phyloP scores from a whole-genome alignment of 495 filamentous ascomycete species.

The Penicillium mononematosum region DNA sequence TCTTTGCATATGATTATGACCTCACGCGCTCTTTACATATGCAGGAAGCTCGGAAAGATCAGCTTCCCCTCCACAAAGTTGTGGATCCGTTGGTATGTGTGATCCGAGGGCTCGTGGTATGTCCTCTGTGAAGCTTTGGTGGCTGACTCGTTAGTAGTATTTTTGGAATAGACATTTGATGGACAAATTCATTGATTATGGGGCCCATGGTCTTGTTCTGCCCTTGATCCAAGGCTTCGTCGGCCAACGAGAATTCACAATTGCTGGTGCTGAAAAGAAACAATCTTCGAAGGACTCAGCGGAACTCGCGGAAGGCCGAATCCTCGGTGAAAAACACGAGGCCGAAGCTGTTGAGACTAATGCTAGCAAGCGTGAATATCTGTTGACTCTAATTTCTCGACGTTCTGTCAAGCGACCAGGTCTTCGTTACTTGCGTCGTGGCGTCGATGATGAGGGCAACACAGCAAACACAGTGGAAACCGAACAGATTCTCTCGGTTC shows the following conservation, averaged over 20 bases:
- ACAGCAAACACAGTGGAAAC: slow-evolving; percentile 92
- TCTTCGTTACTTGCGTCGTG: slow-evolving; percentile 86
- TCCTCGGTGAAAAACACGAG: slow-evolving; percentile 37
- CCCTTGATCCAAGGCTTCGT: slow-evolving; percentile 95
- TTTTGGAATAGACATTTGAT: slow-evolving; percentile 89
- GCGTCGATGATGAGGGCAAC: slow-evolving; percentile 82
- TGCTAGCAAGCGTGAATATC: slow-evolving; percentile 48
- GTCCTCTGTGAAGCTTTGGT: slow-evolving; percentile 12
- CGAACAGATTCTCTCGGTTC: slow-evolving; percentile 79
- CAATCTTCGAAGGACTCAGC: slow-evolving; percentile 15
- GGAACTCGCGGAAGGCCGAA: slow-evolving; percentile 31
- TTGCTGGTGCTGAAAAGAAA: slow-evolving; percentile 41
- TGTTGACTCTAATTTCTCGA: slow-evolving; percentile 84
- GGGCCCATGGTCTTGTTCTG: slow-evolving; percentile 61
- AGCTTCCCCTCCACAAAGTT: slow-evolving; percentile 62
- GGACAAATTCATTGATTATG: slow-evolving; percentile 67
- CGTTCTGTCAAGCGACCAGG: slow-evolving; percentile 81
- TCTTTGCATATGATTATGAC: slow-evolving; percentile 89
- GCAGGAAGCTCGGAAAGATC: slow-evolving; percentile 38
- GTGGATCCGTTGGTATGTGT: slow-evolving; percentile 68
- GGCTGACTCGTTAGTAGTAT: slow-evolving; percentile 49
- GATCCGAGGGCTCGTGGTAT: background rate
- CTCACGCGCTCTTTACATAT: slow-evolving; percentile 66
- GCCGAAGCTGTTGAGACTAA: slow-evolving; percentile 24
- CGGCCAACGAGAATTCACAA: slow-evolving; percentile 76